phyloP scores from a whole-genome alignment of 2,329 filamentous ascomycete genomes.

The Alternaria dauci region DNA sequence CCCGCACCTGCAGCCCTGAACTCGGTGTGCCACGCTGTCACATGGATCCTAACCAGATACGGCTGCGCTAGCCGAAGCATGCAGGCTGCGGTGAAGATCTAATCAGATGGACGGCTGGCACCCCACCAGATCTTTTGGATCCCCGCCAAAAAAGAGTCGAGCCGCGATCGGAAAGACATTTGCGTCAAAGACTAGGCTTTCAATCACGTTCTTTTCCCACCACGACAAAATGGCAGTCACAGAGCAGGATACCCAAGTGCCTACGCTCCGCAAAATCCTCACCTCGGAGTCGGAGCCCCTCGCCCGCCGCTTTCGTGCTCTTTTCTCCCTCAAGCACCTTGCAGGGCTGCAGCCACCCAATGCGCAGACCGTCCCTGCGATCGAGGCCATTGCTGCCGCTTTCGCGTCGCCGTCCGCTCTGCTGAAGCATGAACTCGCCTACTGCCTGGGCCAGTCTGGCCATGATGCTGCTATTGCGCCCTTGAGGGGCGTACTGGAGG shows the following conservation, averaged over 20 bases:
- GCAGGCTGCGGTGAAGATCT: constrained; percentile 26
- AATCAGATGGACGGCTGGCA: constrained; percentile 36
- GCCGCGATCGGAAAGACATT: constrained; percentile 20
- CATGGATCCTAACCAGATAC: constrained; percentile 4
- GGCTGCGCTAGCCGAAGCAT: neutral
- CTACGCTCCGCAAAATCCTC: constrained; percentile 76
- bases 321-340: constrained; percentile 96
- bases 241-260: constrained; percentile 59
- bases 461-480: constrained; percentile 77
- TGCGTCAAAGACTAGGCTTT: neutral
- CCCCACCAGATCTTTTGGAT: constrained; percentile 25
- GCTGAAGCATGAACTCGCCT: constrained; percentile 95
- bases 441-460: constrained; percentile 91
- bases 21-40: constrained; percentile 20
- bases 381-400: constrained; percentile 84
- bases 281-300: constrained; percentile 82
- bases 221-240: constrained; percentile 36
- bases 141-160: constrained; percentile 42
- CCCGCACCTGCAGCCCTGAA: constrained; percentile 17
- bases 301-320: constrained; percentile 88
- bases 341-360: constrained; percentile 71
- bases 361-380: constrained; percentile 67
- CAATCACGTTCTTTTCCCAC: neutral
- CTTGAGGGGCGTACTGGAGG: constrained; percentile 75
- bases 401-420: constrained; percentile 87